phyloP scores from a whole-genome alignment of 768 basidiomycete genomes.

The Auricularia heimuer region DNA sequence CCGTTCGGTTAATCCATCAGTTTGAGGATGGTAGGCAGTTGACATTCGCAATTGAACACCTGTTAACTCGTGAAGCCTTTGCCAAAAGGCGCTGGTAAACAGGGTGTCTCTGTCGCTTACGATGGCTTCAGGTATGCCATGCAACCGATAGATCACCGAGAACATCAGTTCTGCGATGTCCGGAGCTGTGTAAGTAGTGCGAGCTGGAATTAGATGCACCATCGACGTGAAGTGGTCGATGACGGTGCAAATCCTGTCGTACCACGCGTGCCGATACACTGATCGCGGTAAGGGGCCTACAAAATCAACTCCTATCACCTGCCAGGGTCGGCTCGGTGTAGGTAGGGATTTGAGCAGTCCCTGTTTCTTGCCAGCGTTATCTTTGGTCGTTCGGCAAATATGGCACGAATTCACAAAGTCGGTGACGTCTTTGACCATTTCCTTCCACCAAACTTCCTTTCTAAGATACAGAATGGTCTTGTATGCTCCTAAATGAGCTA shows the following conservation, averaged over 20 bases:
- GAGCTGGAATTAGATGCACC: conserved; percentile 22
- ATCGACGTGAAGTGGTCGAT: conserved; percentile 15
- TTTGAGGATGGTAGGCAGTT: conserved; percentile 29
- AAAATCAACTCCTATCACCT: conserved; percentile 21
- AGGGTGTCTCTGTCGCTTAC: conserved; percentile 25
- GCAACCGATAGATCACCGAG: conserved; percentile 23
- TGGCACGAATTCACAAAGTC: conserved; percentile 19
- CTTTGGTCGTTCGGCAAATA: conserved; percentile 15
- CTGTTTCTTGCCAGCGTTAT: conserved; percentile 13
- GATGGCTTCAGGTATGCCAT: conserved; percentile 24
- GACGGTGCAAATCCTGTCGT: conserved; percentile 17
- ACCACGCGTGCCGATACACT: conserved; percentile 13
- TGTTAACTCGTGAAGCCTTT: conserved; percentile 10
- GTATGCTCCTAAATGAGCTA: conserved; percentile 27
- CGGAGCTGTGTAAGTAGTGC: conserved; percentile 19
- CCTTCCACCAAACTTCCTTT: conserved; percentile 30
- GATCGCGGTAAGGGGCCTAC: conserved; percentile 17
- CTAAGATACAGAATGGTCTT: conserved; percentile 13
- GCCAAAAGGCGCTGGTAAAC: conserved; percentile 26
- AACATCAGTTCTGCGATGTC: conserved; percentile 30
- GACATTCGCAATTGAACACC: conserved; percentile 25
- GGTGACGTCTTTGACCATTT: conserved; percentile 19
- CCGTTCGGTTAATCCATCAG: conserved; percentile 24
- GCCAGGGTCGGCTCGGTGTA: conserved; percentile 18
- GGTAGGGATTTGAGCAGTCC: conserved; percentile 17